Evolutionary conservation across 805 yeast genomes (phyloP), one percentile per base, ranked within the genome.

Genomic region (Myxozyma vanderwaltii): DNA sequence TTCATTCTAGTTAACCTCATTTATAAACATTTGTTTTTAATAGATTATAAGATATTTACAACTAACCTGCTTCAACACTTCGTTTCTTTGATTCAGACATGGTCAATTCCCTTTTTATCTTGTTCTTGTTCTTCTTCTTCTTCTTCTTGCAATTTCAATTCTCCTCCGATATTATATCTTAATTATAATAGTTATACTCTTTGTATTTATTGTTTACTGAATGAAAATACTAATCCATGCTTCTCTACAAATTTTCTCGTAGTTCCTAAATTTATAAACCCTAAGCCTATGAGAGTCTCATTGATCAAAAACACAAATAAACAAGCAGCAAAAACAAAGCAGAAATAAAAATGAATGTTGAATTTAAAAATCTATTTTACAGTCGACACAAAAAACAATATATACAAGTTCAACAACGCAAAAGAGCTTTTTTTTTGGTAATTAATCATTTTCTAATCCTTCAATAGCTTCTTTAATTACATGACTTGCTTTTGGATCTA

Each of bases 401-500:
- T n/a, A n/a, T n/a, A n/a, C n/a, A n/a, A n/a, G n/a, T n/a, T n/a
- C n/a, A n/a, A n/a, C n/a, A n/a, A n/a, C n/a, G n/a, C n/a, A n/a
- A n/a, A n/a, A n/a, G n/a, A n/a, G n/a, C n/a, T n/a, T n/a, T n/a
- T n/a, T n/a, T n/a, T n/a, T n/a, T n/a, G n/a, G n/a, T n/a, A n/a
- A n/a, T n/a, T n/a, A n/a, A 4, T 55, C 62, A 13, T 31, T 47
- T 26, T 61, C 64, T 10, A 65, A 31, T 1, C 65, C 58, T 29
- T 89, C 96, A 75, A 91, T 78, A 0, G 96, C 96, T 59, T 89
- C 96, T 63, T 88, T 81, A 17, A 91, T 88, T 57, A 91, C 76
- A 70, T 89, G 95, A 17, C 62, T 58, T 1, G 62, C 62, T 70
- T 91, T 90, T 5, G 98, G 97, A 72, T 92, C 98, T 63, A 92